phyloP scores from a whole-genome alignment of 2,329 filamentous ascomycete species.

The Colletotrichum phormii region DNA sequence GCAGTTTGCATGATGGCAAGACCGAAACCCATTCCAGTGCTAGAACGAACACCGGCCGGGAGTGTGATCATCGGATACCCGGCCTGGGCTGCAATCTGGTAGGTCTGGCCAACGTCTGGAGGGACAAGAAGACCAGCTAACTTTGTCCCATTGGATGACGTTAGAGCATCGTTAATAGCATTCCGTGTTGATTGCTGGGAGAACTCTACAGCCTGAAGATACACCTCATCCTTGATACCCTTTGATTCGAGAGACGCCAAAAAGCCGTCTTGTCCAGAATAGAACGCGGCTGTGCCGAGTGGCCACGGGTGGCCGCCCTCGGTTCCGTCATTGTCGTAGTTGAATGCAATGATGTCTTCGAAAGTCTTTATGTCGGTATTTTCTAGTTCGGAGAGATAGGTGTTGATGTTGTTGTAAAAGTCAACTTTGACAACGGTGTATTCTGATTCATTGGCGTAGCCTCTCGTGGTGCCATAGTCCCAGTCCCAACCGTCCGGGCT shows the following conservation, averaged over 20 bases:
- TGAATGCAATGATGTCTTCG: slow-evolving; percentile 75
- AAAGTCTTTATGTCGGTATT: slow-evolving; percentile 71
- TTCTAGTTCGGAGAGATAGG: slow-evolving; percentile 71
- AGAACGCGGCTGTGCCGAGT: slow-evolving; percentile 69
- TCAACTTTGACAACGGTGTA: slow-evolving; percentile 80
- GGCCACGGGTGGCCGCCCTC: slow-evolving; percentile 74
- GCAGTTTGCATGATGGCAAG: slow-evolving; percentile 69
- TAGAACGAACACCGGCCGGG: slow-evolving; percentile 68
- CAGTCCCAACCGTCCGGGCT: slow-evolving; percentile 79
- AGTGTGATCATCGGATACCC: slow-evolving; percentile 80
- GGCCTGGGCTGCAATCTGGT: slow-evolving; percentile 79
- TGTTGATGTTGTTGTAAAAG: slow-evolving; percentile 72
- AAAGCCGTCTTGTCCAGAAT: slow-evolving; percentile 78
- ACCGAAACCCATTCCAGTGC: slow-evolving; percentile 69
- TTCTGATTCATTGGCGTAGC: slow-evolving; percentile 78
- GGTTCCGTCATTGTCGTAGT: slow-evolving; percentile 70
- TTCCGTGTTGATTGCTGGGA: slow-evolving; percentile 69
- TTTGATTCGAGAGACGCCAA: slow-evolving; percentile 70
- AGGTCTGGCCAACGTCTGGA: slow-evolving; percentile 74
- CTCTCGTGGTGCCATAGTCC: slow-evolving; percentile 71
- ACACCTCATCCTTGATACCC: slow-evolving; percentile 72
- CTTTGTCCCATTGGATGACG: slow-evolving; percentile 50
- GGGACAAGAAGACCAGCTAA: slow-evolving; percentile 76
- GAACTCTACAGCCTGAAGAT: slow-evolving; percentile 74
- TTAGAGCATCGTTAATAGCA: slow-evolving; percentile 77